Evolutionary conservation across 2,329 filamentous ascomycete genomes (phyloP).

Genomic region (Akanthomyces uredinophilus): DNA sequence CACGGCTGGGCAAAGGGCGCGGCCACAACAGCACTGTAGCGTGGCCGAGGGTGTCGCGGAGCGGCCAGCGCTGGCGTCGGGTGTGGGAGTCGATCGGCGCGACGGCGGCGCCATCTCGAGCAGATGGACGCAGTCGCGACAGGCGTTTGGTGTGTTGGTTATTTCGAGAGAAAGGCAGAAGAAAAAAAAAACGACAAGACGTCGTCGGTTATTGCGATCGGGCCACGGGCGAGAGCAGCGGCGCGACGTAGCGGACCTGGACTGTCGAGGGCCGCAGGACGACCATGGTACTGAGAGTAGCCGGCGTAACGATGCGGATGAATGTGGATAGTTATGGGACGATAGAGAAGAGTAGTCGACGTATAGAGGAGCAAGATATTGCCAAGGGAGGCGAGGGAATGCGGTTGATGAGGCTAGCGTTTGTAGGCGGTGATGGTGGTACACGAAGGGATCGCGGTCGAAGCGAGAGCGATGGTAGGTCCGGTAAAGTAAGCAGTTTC

Average conservation of each 20-base stretch:
- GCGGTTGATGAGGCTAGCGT: not conserved
- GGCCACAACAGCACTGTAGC: constrained; percentile 79
- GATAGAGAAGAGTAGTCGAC: not conserved
- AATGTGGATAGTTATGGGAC: not conserved
- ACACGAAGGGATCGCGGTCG: not conserved
- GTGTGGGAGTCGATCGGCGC: constrained; percentile 14
- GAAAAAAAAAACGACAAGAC: not conserved
- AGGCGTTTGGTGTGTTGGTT: not conserved
- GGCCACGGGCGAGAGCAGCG: not conserved
- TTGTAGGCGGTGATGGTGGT: not conserved
- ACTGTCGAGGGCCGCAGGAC: not conserved
- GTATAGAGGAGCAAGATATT: not conserved
- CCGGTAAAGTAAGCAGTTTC: not conserved
- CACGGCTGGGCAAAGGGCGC: constrained; percentile 70
- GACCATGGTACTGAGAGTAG: constrained; percentile 10
- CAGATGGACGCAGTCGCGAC: constrained; percentile 1
- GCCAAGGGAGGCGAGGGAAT: constrained; percentile 6
- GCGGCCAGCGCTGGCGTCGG: constrained; percentile 16
- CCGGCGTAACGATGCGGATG: not conserved
- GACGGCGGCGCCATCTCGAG: constrained; percentile 11
- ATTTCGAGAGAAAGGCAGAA: not conserved
- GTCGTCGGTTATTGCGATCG: not conserved
- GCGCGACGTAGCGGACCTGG: constrained; percentile 8
- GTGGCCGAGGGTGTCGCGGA: constrained; percentile 23
- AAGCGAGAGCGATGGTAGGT: not conserved